Evolutionary conservation across 495 filamentous ascomycete species (phyloP).

Genomic region (Cladorrhinum samala): DNA sequence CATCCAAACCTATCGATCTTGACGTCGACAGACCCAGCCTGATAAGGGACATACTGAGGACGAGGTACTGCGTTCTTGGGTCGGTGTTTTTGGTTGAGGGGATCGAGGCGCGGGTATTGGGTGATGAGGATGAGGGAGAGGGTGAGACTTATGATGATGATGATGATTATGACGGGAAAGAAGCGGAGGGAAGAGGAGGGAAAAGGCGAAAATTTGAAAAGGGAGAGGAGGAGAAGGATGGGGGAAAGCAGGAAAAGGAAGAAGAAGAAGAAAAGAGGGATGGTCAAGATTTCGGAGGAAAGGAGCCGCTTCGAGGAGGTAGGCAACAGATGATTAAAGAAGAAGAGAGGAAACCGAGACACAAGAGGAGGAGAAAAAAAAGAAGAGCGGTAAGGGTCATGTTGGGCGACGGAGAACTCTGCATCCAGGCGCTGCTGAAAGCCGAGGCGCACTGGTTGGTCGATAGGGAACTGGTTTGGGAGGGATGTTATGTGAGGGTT

Average conservation of each 20-base stretch:
- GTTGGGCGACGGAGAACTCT: conserved; percentile 40
- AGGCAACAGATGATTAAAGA: no score
- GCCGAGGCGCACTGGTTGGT: conserved; percentile 32
- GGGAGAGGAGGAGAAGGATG: no score
- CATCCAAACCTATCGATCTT: conserved; percentile 33
- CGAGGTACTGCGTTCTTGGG: conserved; percentile 31
- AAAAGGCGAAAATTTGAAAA: no score
- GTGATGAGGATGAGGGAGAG: no score
- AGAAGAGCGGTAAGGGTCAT: conserved; percentile 25
- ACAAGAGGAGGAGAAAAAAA: background rate
- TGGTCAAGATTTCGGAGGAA: no score
- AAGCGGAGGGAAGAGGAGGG: no score
- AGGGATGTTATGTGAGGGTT: conserved; percentile 37
- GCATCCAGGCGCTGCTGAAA: conserved; percentile 37
- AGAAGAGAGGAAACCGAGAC: no score
- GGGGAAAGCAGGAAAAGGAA: no score
- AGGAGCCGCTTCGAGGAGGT: no score
- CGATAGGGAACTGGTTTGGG: conserved; percentile 30
- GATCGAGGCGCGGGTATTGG: conserved; percentile 24
- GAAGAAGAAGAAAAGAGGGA: no score
- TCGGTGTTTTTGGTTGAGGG: conserved; percentile 42
- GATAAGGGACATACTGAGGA: conserved; percentile 39
- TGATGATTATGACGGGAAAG: no score
- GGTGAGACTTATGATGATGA: no score
- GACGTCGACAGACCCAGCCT: conserved; percentile 37